Percentiles rank a stretch among this genome's conserved stretches.
phyloP scores from a whole-genome alignment of 106 monocot genomes.

The Allium sativum region DNA sequence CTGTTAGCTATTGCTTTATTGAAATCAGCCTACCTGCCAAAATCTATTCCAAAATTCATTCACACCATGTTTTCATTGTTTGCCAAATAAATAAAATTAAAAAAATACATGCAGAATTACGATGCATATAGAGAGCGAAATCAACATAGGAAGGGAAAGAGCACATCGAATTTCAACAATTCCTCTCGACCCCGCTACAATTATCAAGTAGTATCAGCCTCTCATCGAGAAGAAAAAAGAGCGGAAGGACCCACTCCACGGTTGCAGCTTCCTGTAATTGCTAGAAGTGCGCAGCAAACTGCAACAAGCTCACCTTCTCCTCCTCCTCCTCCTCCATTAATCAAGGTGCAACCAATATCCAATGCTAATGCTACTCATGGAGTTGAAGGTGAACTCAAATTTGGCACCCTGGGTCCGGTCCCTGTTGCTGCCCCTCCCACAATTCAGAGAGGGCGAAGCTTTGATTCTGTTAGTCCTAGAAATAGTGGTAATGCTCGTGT shows the following conservation, averaged over 20 bases:
- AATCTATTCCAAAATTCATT: background rate
- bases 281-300: constrained; percentile 17
- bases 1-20: background rate
- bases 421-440: constrained; percentile 4
- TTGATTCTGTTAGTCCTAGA: constrained; percentile 8
- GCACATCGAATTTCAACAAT: constrained; percentile 8
- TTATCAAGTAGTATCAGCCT: constrained; percentile 3
- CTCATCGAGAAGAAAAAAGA: constrained; percentile 7
- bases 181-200: constrained; percentile 12
- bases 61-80: background rate
- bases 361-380: constrained; percentile 12
- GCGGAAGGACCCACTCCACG: constrained; percentile 10
- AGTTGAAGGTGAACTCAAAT: constrained; percentile 20
- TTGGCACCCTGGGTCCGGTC: constrained; percentile 43
- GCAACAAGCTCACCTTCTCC: constrained; percentile 5
- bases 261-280: background rate
- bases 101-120: constrained; percentile 33
- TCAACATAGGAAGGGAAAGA: constrained; percentile 28
- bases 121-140: constrained; percentile 21
- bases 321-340: constrained; percentile 3
- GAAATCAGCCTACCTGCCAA: background rate
- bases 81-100: too few species aligned
- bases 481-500: constrained; percentile 20
- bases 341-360: constrained; percentile 5
- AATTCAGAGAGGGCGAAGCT: constrained; percentile 9